Conservation (phyloP, 768 basidiomycete species). For the Boletus insuetus region DNA sequence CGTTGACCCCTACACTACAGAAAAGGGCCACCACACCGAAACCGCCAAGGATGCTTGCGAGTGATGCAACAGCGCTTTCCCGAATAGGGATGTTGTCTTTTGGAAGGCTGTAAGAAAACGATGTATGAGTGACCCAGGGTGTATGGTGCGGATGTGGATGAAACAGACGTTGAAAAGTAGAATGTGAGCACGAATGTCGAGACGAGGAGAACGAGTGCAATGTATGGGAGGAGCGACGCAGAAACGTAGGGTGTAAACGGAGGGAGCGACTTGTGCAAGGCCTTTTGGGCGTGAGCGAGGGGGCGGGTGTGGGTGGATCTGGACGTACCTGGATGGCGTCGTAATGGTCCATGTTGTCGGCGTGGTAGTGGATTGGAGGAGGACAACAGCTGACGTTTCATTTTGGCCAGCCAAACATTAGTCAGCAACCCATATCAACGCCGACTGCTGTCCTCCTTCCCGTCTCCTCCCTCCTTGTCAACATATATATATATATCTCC, state of each 20-base stretch:
- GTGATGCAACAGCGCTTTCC: conserved; percentile 66
- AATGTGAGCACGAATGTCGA: conserved; percentile 83
- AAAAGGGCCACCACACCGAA: conserved; percentile 90
- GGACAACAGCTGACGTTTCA: conserved; percentile 39
- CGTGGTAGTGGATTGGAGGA: background rate
- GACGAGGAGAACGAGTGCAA: conserved; percentile 71
- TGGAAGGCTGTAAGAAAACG: conserved; percentile 56
- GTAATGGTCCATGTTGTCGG: conserved; percentile 55
- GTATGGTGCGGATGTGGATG: background rate
- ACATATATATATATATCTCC: conserved; percentile 7
- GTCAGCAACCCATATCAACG: conserved; percentile 54
- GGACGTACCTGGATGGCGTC: conserved; percentile 48
- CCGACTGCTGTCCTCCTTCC: conserved; percentile 12
- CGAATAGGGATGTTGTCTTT: conserved; percentile 63
- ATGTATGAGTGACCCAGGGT: conserved; percentile 4
- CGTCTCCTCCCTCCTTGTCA: conserved; percentile 5
- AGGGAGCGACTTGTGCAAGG: conserved; percentile 63
- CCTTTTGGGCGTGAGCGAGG: conserved; percentile 34
- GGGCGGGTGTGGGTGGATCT: background rate
- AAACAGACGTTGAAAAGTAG: conserved; percentile 82
- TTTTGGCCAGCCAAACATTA: conserved; percentile 53
- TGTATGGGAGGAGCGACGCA: conserved; percentile 63
- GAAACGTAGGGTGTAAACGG: conserved; percentile 70
- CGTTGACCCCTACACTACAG: conserved; percentile 32
- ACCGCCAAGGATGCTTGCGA: conserved; percentile 79